Conservation (phyloP, 768 basidiomycete species). For the Austroboletus festivus region DNA sequence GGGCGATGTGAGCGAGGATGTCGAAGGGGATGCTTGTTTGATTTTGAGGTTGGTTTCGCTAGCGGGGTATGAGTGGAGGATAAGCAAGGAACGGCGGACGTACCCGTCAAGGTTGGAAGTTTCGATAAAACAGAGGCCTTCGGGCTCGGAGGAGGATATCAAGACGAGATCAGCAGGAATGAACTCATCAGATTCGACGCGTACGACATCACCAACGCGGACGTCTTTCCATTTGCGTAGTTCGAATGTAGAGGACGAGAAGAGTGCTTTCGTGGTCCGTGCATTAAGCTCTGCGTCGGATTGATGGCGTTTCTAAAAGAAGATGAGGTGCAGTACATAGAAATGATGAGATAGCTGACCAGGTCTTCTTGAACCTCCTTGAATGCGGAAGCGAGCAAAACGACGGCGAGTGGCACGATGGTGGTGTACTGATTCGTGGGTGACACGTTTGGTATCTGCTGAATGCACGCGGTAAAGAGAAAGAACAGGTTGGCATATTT, state of each 20-base stretch:
- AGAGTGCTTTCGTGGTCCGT: constrained; percentile 73
- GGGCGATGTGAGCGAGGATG: constrained; percentile 74
- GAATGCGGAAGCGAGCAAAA: constrained; percentile 89
- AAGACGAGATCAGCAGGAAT: constrained; percentile 94
- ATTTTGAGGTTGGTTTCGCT: constrained; percentile 99
- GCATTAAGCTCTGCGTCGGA: constrained; percentile 92
- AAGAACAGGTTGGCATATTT: constrained; percentile 99
- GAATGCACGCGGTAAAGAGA: constrained; percentile 94
- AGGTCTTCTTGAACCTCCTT: constrained; percentile 96
- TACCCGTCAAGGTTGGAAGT: constrained; percentile 98
- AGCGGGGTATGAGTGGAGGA: neutral
- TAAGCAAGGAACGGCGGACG: constrained; percentile 4
- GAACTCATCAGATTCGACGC: constrained; percentile 87
- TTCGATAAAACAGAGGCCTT: constrained; percentile 96
- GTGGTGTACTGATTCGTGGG: constrained; percentile 96
- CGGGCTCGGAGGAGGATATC: constrained; percentile 88
- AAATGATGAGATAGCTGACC: constrained; percentile 27
- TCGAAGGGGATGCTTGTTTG: constrained; percentile 89
- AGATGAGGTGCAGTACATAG: constrained; percentile 1
- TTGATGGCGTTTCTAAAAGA: constrained; percentile 86
- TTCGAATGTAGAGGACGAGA: constrained; percentile 58
- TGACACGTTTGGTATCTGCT: constrained; percentile 97
- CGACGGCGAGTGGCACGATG: constrained; percentile 83
- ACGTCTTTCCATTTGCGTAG: constrained; percentile 87
- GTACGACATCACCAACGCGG: constrained; percentile 86